Conservation (phyloP, 139 green algal genomes). For the Tetradesmus obliquus region DNA sequence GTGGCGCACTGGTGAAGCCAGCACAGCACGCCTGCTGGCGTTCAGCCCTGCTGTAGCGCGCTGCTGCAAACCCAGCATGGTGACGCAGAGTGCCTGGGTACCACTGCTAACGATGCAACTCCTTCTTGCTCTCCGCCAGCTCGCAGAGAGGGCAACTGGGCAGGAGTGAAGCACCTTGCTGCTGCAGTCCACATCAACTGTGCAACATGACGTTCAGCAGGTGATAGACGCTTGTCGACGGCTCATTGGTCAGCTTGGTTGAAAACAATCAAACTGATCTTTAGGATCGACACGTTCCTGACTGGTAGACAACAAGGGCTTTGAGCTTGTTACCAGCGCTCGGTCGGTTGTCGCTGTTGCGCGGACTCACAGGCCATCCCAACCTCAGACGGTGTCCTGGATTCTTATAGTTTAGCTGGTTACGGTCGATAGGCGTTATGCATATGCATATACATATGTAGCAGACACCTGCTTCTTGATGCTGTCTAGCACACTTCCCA, state of each 20-base stretch:
- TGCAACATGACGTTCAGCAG: background rate
- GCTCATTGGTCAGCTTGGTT: background rate
- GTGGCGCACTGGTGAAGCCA: background rate
- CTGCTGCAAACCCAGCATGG: background rate
- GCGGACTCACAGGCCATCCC: no score
- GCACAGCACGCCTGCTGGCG: background rate
- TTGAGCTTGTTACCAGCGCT: background rate
- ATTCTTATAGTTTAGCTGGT: no score
- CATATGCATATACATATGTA: no score
- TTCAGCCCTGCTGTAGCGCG: background rate
- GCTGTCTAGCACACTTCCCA: no score
- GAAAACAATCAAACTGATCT: background rate
- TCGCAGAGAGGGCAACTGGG: background rate
- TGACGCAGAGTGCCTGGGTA: background rate
- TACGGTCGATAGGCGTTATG: no score
- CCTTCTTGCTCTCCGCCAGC: background rate
- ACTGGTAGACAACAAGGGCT: background rate
- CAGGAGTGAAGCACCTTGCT: background rate
- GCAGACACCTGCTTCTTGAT: no score
- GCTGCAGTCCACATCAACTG: background rate
- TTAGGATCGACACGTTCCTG: background rate
- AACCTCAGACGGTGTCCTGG: no score
- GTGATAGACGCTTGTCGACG: background rate
- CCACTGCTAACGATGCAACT: background rate
- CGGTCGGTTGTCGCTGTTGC: background rate